phyloP scores from a whole-genome alignment of 768 basidiomycete genomes.

The Russula abietina region DNA sequence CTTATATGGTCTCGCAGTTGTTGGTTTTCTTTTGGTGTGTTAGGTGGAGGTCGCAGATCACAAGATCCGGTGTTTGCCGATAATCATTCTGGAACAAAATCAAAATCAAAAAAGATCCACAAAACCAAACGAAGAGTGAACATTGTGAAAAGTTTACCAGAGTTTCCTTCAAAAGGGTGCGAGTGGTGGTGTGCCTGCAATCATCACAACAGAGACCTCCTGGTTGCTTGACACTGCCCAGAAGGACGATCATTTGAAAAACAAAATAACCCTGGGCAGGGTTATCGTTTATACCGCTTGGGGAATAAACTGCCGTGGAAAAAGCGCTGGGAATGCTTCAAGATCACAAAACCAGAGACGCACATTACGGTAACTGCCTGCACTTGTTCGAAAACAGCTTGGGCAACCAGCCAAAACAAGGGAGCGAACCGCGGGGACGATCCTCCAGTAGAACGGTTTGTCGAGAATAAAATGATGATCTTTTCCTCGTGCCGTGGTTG shows the following conservation, averaged over 20 bases:
- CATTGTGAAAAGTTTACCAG: no score
- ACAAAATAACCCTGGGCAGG: conserved; percentile 5
- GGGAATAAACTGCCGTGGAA: conserved; percentile 13
- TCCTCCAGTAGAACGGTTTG: conserved; percentile 8
- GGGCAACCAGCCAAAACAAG: background rate
- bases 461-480: background rate
- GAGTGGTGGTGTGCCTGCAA: background rate
- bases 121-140: no score
- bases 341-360: background rate
- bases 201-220: background rate
- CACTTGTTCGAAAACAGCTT: background rate
- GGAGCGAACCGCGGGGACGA: conserved; percentile 6
- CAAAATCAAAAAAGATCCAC: no score
- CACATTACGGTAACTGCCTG: conserved; percentile 2
- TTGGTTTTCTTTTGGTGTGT: no score
- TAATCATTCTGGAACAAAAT: background rate
- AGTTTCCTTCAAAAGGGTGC: no score
- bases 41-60: background rate
- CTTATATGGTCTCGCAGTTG: no score
- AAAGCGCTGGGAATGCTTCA: background rate
- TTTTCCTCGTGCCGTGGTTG: background rate
- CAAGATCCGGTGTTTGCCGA: background rate
- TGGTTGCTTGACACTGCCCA: background rate
- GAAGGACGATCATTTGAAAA: background rate
- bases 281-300: conserved; percentile 3